Evolutionary conservation across 352 stramenopile species (phyloP).

Genomic region (Phytophthora crassamura): DNA sequence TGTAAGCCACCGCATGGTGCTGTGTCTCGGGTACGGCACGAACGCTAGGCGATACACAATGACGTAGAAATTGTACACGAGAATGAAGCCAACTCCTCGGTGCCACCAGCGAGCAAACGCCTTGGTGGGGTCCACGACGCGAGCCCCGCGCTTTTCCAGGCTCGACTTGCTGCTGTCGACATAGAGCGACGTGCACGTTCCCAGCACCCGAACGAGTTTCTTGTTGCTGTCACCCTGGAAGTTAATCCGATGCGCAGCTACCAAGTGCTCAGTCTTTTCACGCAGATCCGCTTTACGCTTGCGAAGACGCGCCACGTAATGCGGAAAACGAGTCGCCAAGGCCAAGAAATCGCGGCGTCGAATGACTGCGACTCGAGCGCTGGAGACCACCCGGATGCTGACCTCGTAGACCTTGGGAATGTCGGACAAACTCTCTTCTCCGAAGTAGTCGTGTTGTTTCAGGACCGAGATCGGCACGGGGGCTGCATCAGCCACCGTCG

Average conservation of each 20-base stretch:
- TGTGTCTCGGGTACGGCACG: slow-evolving; percentile 31
- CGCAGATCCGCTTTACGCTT: slow-evolving; percentile 30
- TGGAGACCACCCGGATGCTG: slow-evolving; percentile 63
- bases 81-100: slow-evolving; percentile 50
- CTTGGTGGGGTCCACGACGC: slow-evolving; percentile 54
- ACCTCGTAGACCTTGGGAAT: slow-evolving; percentile 48
- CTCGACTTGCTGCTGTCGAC: slow-evolving; percentile 46
- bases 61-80: slow-evolving; percentile 63
- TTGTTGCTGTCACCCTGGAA: slow-evolving; percentile 49
- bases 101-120: slow-evolving; percentile 64
- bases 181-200: slow-evolving; percentile 53
- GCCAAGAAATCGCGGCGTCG: slow-evolving; percentile 45
- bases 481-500: slow-evolving; percentile 16
- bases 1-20: slow-evolving; percentile 42
- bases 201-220: slow-evolving; percentile 54
- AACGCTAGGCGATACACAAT: slow-evolving; percentile 63
- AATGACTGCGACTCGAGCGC: slow-evolving; percentile 55
- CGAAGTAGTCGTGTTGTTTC: slow-evolving; percentile 63
- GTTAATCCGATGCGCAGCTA: slow-evolving; percentile 44
- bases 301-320: slow-evolving; percentile 34
- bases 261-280: slow-evolving; percentile 18
- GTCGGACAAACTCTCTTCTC: slow-evolving; percentile 59
- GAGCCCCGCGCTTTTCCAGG: slow-evolving; percentile 29
- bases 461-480: slow-evolving; percentile 55
- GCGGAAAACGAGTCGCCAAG: slow-evolving; percentile 48